Percentiles rank a stretch among this genome's conserved stretches.
phyloP scores from a whole-genome alignment of 2,329 filamentous ascomycete genomes.

The Fusarium buharicum region DNA sequence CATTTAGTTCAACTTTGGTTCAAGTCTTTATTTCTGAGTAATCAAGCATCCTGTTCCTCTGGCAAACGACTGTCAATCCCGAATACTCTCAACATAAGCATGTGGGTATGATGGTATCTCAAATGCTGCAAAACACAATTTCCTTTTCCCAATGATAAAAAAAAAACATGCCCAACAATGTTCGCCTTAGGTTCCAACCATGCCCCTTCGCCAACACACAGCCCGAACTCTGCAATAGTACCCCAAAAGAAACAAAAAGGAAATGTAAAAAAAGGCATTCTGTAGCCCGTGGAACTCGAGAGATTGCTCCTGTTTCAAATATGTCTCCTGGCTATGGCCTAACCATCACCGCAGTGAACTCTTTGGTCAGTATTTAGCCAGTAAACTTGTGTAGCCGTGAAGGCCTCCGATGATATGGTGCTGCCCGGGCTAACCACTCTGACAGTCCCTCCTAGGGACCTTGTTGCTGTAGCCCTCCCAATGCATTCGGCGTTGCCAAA shows the following conservation, averaged over 20 bases:
- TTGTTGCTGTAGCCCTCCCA: constrained; percentile 49
- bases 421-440: constrained; percentile 21
- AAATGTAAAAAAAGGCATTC: not conserved
- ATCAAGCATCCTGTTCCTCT: constrained; percentile 13
- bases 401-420: constrained; percentile 20
- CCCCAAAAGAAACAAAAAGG: not conserved
- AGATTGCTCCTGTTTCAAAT: not conserved
- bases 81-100: constrained; percentile 11
- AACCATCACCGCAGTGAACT: not conserved
- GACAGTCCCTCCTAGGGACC: constrained; percentile 42
- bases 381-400: constrained; percentile 14
- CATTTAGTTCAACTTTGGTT: constrained; percentile 9
- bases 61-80: constrained; percentile 25
- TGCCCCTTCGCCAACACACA: constrained; percentile 19
- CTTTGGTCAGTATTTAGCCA: constrained; percentile 11
- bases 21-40: not conserved
- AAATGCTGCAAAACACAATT: constrained; percentile 33
- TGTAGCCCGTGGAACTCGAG: not conserved
- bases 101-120: constrained; percentile 42
- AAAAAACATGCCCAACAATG: constrained; percentile 16
- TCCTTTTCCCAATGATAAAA: constrained; percentile 19
- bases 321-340: not conserved
- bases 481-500: constrained; percentile 51
- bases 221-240: not conserved
- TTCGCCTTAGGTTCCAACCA: constrained; percentile 23